Base-by-base conservation (phyloP, 2,329 filamentous ascomycete genomes). In the Neonectria neomacrospora region DNA sequence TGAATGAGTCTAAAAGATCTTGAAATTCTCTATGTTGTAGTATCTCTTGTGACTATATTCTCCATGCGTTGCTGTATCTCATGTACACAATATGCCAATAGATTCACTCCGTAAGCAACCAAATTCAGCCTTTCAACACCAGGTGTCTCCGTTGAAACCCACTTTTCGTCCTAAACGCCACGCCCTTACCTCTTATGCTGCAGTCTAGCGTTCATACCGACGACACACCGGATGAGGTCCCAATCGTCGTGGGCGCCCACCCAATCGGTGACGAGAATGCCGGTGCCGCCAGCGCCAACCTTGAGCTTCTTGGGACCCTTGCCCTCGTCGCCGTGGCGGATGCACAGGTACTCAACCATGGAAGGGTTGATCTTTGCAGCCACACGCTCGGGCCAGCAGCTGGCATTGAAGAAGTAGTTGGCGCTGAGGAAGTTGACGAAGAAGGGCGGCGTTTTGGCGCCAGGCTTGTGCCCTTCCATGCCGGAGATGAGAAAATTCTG, bases 301-400 rank as follows among this genome's bases (percentile, higher is more conserved):
- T 82, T 80, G 54, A 86, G 76, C 64, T 82, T 78, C 12, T 78
- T 78, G 6, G 83, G 81, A 0, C 85, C 86, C 67, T 83, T 83
- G 53, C 81, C 83, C 7, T 79, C 74, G 65, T 83, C 81, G 48
- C 83, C 85, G 74, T 90, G 88, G 12, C 79, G 79, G 67, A 82
- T 79, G 74, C 88, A 90, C 28, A 90, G 77, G 74, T 89, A 88
- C 71, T 89, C 86, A 61, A 89, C 76, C 57, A 89, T 86, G 2
- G 90, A 89, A 18, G 94, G 92, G 80, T 98, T 98, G 52, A 97
- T 85, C 80, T 91, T 93, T 20, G 88, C 90, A 1, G 96, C 95
- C 76, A 99, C 93, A 74, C 88, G 90, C 78, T 97, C 94, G 0
- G 96, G 96, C 96, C 96, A 99, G 78, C 94, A 97, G 58, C 88